These are phyloP conservation scores for Aspergillus versicolor DNA, from an alignment of 2,329 filamentous ascomycete genomes.

Conservation along the genomic window DNA sequence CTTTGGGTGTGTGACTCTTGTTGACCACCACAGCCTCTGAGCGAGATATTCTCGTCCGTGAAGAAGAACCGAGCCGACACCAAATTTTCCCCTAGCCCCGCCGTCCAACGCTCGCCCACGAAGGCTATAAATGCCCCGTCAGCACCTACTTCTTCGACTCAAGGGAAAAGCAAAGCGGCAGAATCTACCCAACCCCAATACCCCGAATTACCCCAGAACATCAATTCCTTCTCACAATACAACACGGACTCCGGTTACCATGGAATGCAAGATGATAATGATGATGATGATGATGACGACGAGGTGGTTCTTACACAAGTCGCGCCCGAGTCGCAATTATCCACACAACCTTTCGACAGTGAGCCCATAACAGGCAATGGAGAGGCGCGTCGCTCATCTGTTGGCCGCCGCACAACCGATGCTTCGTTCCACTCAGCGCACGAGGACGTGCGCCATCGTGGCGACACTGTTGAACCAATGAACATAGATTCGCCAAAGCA, in stretches of 20 bases:
- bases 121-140: constrained; percentile 24
- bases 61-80: constrained; percentile 39
- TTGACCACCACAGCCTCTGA: constrained; percentile 40
- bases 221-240: constrained; percentile 41
- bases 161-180: constrained; percentile 16
- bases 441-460: constrained; percentile 36
- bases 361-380: constrained; percentile 19
- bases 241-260: constrained; percentile 51
- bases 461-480: constrained; percentile 39
- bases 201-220: constrained; percentile 30
- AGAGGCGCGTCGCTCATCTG: constrained; percentile 24
- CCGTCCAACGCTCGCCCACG: constrained; percentile 35
- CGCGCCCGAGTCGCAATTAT: constrained; percentile 31
- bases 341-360: constrained; percentile 35
- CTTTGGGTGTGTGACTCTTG: constrained; percentile 8
- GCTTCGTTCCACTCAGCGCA: constrained; percentile 49
- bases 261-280: constrained; percentile 41
- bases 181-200: constrained; percentile 27
- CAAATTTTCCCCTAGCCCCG: constrained; percentile 34
- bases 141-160: constrained; percentile 15
- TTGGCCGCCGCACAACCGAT: constrained; percentile 41
- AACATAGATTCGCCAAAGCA: constrained; percentile 29
- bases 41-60: constrained; percentile 47
- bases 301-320: constrained; percentile 37
- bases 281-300: constrained; percentile 42